These are phyloP conservation scores for Acrocalymma vagum DNA, from an alignment of 2,329 filamentous ascomycete genomes.

Conservation along the genomic window DNA sequence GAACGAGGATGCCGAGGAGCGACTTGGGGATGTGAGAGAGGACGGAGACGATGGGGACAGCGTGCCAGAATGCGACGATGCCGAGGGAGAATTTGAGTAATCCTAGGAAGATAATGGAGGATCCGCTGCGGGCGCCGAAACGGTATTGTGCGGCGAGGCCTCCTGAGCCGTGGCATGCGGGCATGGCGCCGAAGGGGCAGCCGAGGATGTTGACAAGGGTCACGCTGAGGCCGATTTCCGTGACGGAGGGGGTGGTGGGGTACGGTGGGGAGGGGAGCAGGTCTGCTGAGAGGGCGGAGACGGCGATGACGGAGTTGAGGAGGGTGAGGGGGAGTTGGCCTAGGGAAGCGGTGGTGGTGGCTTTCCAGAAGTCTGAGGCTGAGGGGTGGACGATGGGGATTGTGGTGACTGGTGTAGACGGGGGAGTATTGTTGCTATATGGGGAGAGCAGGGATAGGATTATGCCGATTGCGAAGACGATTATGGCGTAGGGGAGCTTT, in stretches of 20 bases:
- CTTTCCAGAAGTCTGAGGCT: conserved; percentile 57
- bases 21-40: conserved; percentile 77
- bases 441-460: conserved; percentile 64
- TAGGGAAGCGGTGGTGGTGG: conserved; percentile 73
- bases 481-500: conserved; percentile 79
- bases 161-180: conserved; percentile 91
- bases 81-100: conserved; percentile 78
- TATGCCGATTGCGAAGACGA: conserved; percentile 74
- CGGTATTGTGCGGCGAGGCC: conserved; percentile 90
- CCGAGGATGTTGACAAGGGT: conserved; percentile 83
- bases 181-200: conserved; percentile 95
- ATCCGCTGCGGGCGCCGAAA: conserved; percentile 89
- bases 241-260: conserved; percentile 70
- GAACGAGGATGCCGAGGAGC: conserved; percentile 85
- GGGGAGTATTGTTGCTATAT: conserved; percentile 13
- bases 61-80: conserved; percentile 66
- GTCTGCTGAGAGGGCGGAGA: conserved; percentile 79
- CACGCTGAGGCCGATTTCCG: conserved; percentile 82
- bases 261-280: conserved; percentile 73
- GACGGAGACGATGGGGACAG: conserved; percentile 75
- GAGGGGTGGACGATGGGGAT: conserved; percentile 61
- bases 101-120: conserved; percentile 83
- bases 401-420: conserved; percentile 57
- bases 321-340: conserved; percentile 91
- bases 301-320: conserved; percentile 91